Base-by-base conservation (phyloP, 2,329 filamentous ascomycete genomes). In the Zymoseptoria pseudotritici region DNA sequence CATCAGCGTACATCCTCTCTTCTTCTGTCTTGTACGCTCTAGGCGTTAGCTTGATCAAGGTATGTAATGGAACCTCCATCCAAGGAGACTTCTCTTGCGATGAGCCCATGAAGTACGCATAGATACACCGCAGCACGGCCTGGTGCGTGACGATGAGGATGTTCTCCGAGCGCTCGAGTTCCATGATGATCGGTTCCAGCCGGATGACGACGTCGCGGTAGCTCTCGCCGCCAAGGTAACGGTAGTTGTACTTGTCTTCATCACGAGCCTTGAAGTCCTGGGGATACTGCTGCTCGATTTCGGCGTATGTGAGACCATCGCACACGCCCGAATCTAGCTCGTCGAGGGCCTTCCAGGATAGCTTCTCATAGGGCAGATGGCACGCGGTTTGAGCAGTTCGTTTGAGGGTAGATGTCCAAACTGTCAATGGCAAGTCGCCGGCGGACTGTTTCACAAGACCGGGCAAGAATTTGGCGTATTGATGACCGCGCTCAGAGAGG, bases 181-280 rank as follows among this genome's bases (percentile, higher is more conserved):
- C 94, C 94, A 99, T 99, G 77, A 99, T 99, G 76, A 99, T 99
- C 63, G 94, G 94, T 73, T 99, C 94, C 0, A 99, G 86, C 0
- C 94, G 91, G 70, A 97, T 97, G 50, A 99, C 94, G 1, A 99
- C 93, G 71, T 99, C 94, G 58, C 93, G 90, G 75, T 99, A 90
- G 62, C 90, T 95, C 78, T 99, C 94, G 57, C 94, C 94, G 64
- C 94, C 94, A 4, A 94, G 88, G 77, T 99, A 99, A 59, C 94
- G 91, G 78, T 99, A 99, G 79, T 99, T 97, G 84, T 97, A 97
- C 77, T 99, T 99, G 81, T 99, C 94, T 67, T 96, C 91, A 75
- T 99, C 94, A 63, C 94, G 90, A 36, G 93, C 91, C 55, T 86
- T 86, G 77, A 99, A 99, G 77, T 99, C 94, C 67, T 97, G 92